Conservation (phyloP, 805 yeast species). For the Yarrowia sp. region DNA sequence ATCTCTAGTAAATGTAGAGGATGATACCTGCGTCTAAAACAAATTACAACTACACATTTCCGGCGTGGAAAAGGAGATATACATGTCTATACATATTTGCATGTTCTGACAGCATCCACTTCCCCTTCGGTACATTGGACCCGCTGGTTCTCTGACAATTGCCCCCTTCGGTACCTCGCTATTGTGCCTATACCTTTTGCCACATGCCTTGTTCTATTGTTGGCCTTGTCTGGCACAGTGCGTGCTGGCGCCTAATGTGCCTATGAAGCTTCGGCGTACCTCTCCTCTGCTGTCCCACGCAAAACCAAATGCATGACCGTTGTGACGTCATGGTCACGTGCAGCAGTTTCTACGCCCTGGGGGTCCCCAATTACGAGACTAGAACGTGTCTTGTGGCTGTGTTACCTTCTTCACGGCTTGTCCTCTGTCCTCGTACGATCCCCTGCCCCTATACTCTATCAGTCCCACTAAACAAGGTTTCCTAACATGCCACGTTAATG, state of each 20-base stretch:
- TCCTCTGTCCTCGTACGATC: not conserved
- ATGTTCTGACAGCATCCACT: too few relatives aligned
- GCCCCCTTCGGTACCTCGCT: not conserved
- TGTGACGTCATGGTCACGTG: slow-evolving; percentile 3
- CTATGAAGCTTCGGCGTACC: slow-evolving; percentile 6
- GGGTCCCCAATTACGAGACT: too few relatives aligned
- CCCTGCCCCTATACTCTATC: not conserved
- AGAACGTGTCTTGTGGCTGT: too few relatives aligned
- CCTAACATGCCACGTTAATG: slow-evolving; percentile 22
- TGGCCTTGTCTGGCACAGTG: not conserved
- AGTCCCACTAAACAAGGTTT: slow-evolving; percentile 1
- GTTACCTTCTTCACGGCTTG: not conserved
- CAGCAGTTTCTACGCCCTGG: too few relatives aligned
- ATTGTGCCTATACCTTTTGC: not conserved
- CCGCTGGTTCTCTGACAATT: not conserved
- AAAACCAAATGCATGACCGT: slow-evolving; percentile 17
- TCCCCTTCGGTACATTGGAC: too few relatives aligned
- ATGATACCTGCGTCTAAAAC: not conserved
- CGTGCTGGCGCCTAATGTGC: not conserved
- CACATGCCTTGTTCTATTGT: not conserved
- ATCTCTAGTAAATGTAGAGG: not conserved
- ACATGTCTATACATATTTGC: too few relatives aligned
- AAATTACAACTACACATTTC: too few relatives aligned
- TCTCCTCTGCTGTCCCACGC: slow-evolving; percentile 18
- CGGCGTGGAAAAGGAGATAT: too few relatives aligned